Base-by-base conservation (phyloP, 306 rosid genomes). In the Vicia villosa region DNA sequence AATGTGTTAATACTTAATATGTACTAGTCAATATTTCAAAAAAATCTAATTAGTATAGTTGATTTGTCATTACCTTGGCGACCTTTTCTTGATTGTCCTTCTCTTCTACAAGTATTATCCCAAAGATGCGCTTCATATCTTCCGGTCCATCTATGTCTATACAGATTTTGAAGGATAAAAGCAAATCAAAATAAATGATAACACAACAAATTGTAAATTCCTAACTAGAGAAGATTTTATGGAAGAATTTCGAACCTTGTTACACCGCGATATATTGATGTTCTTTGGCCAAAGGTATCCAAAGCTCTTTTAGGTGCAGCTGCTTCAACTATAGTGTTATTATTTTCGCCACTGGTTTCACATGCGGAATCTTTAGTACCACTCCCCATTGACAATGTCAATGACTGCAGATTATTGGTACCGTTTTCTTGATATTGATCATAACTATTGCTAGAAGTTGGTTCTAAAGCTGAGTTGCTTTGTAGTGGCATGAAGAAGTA, bases 271-370 rank as follows among this genome's bases (percentile, higher is more conserved):
- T 95, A 95, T 19, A 95, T 95, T 1, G 99, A 95, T 1, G 99
- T 95, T 87, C 99, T 84, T 83, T 95, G 99, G 3, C 99, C 99
- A 30, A 95, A 89, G 1, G 99, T 95, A 68, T 95, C 99, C 79
- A 83, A 72, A 61, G 93, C 77, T 79, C 99, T 83, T 81, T 89
- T 84, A 6, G 97, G 96, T 1, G 68, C 67, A 62, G 87, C 74
- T 36, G 89, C 89, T 75, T 89, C 96, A 5, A 84, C 79, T 20
- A 74, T 55, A n/a, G 38, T 34, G 38, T 36, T 73, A 28, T 68
- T 84, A 19, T 68, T 85, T 12, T 3, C 89, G 10, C 74, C 81
- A 47, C 91, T 83, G 10, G 94, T 82, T 86, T 91, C 98, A 17
- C 89, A 77, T 2, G 87, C 70, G 4, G 97, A 83, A 34, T 82